Evolutionary conservation across 306 rosid species (phyloP).

Genomic region (Casuarina cunninghamiana): DNA sequence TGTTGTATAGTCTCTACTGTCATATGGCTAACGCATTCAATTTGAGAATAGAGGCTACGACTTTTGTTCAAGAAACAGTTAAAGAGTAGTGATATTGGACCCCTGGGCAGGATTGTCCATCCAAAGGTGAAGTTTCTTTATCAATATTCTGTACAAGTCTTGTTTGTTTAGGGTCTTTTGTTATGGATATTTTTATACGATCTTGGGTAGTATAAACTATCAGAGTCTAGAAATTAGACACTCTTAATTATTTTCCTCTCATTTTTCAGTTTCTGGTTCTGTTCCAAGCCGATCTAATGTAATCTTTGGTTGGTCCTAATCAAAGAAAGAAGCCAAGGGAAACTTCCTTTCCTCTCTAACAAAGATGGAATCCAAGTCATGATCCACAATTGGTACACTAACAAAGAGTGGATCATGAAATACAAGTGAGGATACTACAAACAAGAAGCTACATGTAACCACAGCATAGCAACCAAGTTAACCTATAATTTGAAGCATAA

Average conservation of each 20-base stretch:
- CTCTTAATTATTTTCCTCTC: neutral
- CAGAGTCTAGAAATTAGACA: neutral
- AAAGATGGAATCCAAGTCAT: constrained; percentile 46
- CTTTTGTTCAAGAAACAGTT: constrained; percentile 47
- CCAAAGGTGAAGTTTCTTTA: constrained; percentile 54
- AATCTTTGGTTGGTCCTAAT: neutral
- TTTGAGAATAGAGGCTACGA: constrained; percentile 34
- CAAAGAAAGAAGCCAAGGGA: constrained; percentile 57
- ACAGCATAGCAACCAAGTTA: too few relatives aligned
- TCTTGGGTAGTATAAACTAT: too few relatives aligned
- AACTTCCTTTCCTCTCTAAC: constrained; percentile 43
- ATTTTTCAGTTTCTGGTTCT: neutral
- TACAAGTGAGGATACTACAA: constrained; percentile 45
- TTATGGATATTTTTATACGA: too few relatives aligned
- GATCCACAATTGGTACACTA: constrained; percentile 49
- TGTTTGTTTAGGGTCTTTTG: neutral
- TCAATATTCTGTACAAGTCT: too few relatives aligned
- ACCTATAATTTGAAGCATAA: too few relatives aligned
- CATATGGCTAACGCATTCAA: neutral
- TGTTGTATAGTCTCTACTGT: neutral
- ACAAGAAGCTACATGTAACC: too few relatives aligned
- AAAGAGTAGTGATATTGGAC: constrained; percentile 53
- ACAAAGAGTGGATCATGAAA: constrained; percentile 44
- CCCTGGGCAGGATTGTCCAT: constrained; percentile 57
- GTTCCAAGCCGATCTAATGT: neutral